Conservation (phyloP, 2,329 filamentous ascomycete genomes). For the Uncinocarpus reesii region DNA sequence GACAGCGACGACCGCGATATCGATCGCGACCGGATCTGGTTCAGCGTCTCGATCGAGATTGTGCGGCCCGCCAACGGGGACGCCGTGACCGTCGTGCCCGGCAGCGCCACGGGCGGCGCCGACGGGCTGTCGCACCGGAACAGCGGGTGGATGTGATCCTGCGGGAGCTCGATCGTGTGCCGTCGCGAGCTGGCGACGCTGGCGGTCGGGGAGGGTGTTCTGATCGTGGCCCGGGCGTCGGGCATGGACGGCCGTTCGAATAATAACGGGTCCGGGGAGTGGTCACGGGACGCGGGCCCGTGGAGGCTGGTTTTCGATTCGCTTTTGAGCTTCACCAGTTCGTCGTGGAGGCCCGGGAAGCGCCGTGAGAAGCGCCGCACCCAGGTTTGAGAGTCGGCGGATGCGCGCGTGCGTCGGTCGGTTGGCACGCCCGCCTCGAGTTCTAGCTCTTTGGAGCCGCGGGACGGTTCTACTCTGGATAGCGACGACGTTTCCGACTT, state of each 20-base stretch:
- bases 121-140: conserved; percentile 14
- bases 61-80: conserved; percentile 12
- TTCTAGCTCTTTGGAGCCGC: background rate
- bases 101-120: conserved; percentile 1
- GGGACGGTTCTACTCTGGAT: background rate
- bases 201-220: conserved; percentile 6
- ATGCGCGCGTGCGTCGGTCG: background rate
- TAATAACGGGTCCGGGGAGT: conserved; percentile 7
- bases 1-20: background rate
- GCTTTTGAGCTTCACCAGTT: conserved; percentile 4
- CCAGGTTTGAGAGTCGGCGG: conserved; percentile 1
- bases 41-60: conserved; percentile 6
- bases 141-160: conserved; percentile 13
- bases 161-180: background rate
- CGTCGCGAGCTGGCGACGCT: conserved; percentile 2
- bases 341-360: conserved; percentile 8
- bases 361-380: conserved; percentile 5
- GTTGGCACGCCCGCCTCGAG: background rate
- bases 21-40: conserved; percentile 8
- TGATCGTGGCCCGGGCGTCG: background rate
- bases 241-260: conserved; percentile 1
- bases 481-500: background rate
- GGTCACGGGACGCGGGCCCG: conserved; percentile 2
- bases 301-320: background rate
- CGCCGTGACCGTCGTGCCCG: conserved; percentile 11